These are phyloP conservation scores for Plasmodium inui DNA, from an alignment of 169 alveolate genomes.

Conservation along the genomic window DNA sequence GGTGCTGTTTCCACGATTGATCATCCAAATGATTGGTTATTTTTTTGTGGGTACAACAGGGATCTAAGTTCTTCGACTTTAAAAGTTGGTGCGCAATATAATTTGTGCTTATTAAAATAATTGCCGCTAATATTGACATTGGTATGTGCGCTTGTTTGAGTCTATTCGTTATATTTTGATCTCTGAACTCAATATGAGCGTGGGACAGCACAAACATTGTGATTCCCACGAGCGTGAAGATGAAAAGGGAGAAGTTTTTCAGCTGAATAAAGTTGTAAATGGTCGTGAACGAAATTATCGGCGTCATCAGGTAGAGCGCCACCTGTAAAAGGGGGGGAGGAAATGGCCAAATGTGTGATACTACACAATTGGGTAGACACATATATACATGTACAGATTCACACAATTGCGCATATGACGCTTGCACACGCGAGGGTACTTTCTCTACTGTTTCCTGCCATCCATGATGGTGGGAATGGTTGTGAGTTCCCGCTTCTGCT, in stretches of 20 bases:
- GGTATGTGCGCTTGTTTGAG: background rate
- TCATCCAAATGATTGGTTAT: background rate
- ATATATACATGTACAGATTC: background rate
- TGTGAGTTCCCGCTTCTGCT: background rate
- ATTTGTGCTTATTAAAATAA: conserved; percentile 24
- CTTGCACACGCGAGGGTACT: background rate
- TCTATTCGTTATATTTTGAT: background rate
- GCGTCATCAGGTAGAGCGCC: conserved; percentile 52
- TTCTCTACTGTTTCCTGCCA: conserved; percentile 29
- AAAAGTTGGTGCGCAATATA: conserved; percentile 29
- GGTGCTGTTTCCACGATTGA: background rate
- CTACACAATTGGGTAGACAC: background rate
- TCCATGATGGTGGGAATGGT: background rate
- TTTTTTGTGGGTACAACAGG: conserved; percentile 30
- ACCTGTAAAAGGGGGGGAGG: conserved; percentile 2
- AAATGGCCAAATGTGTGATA: background rate
- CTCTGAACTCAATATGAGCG: conserved; percentile 8
- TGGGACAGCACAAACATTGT: conserved; percentile 37
- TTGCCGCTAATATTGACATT: conserved; percentile 12
- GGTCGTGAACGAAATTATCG: conserved; percentile 28
- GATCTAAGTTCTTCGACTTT: conserved; percentile 28
- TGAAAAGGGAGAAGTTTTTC: conserved; percentile 29
- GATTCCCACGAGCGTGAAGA: conserved; percentile 20
- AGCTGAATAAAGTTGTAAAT: conserved; percentile 25
- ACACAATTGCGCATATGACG: background rate